Base-by-base conservation (phyloP, 805 yeast species). In the Ogataea ganodermae region DNA sequence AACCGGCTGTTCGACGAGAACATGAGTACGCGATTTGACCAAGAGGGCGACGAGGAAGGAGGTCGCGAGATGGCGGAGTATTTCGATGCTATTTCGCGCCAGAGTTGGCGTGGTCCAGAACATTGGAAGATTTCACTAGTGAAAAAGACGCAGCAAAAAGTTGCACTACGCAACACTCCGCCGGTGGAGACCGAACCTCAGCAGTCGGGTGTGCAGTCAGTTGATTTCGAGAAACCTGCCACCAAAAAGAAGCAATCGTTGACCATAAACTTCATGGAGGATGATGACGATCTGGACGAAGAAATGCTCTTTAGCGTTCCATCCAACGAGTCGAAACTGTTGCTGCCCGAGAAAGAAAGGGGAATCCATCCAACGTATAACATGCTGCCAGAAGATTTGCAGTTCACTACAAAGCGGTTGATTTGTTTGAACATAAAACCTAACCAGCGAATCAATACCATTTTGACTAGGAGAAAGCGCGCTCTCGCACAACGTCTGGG, bases 31-130 rank as follows among this genome's bases (percentile, higher is more conserved):
- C 48, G 52, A 42, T 21, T 49, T 4, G 58, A 54, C n/a, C 62
- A 60, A 14, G 63, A 53, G 4, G 60, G 53, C 16, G 62, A 57
- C 30, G 58, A 52, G 33, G 70, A 73, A 21, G 65, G 72, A 44
- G 81, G 78, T 50, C 61, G 67, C 24, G 78, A 76, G 49, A 64
- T 78, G 40, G 72, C 79, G 78, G 85, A 90, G 2, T 86, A 89
- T 62, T 89, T 89, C 65, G 96, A 90, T 62, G 82, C 81, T 44
- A 75, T 81, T 17, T 73, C 89, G 66, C 78, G 74, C 48, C 69
- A 74, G 26, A 86, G 81, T 62, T 91, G 97, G 97, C 79, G 95
- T 23, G 97, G 97, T 7, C 86, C 92, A 12, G 92, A 88, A 54
- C 95, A 89, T 67, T 92, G 97, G 97, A 86, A 86, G 66, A 85